A percentile compares a stretch with the other conserved stretches of the same genome.
Conservation (phyloP, 192 early-diverging fungal genomes). For the Dispira simplex region DNA sequence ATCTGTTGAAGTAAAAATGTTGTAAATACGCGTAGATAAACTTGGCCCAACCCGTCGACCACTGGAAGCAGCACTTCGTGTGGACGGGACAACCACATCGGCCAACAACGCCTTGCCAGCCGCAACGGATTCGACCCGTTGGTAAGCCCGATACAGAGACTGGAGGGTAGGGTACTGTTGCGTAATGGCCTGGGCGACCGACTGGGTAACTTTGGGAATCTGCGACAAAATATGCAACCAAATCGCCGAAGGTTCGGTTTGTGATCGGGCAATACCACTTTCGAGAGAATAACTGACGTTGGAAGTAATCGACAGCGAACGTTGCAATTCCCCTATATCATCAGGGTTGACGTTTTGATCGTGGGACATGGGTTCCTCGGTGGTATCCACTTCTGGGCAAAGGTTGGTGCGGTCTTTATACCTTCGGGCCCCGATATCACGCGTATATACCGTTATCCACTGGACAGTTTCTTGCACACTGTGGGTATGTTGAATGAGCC, state of each 20-base stretch:
- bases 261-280: slow-evolving; percentile 2
- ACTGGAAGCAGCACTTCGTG: not conserved
- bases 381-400: not conserved
- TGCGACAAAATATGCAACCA: slow-evolving; percentile 4
- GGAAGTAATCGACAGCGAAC: not conserved
- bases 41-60: not conserved
- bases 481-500: slow-evolving; percentile 4
- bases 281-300: slow-evolving; percentile 1
- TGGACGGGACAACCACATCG: not conserved
- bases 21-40: slow-evolving; percentile 1
- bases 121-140: not conserved
- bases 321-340: not conserved
- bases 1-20: not conserved
- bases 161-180: slow-evolving; percentile 5
- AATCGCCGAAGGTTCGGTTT: slow-evolving; percentile 1
- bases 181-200: slow-evolving; percentile 3
- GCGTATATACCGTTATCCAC: slow-evolving; percentile 9
- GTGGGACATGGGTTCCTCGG: too few species aligned
- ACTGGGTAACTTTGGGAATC: not conserved
- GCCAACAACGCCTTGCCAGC: not conserved
- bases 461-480: slow-evolving; percentile 1
- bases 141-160: slow-evolving; percentile 3
- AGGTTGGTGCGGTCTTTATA: slow-evolving; percentile 10
- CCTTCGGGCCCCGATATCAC: slow-evolving; percentile 5
- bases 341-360: not conserved